Conservation (phyloP, 179 eudicot genomes). For the Carnegiea gigantea region DNA sequence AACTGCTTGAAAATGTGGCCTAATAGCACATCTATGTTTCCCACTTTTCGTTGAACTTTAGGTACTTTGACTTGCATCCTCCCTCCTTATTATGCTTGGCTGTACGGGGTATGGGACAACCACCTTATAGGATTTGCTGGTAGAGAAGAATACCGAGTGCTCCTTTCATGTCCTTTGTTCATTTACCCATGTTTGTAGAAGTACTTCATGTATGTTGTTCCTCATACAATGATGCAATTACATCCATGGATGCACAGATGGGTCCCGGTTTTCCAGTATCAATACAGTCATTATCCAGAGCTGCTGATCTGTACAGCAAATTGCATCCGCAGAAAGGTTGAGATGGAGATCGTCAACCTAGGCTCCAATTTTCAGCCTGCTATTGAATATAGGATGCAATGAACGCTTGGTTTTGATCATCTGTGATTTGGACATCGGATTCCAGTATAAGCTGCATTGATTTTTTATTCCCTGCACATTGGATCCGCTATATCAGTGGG, state of each 20-base stretch:
- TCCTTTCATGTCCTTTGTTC: too few relatives aligned
- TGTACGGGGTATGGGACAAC: too few relatives aligned
- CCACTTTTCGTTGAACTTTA: too few relatives aligned
- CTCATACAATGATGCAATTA: not conserved
- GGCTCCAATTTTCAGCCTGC: not conserved
- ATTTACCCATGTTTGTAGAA: not conserved
- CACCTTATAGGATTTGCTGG: too few relatives aligned
- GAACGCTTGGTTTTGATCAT: not conserved
- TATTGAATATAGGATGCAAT: not conserved
- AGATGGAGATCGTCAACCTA: not conserved
- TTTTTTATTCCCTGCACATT: not conserved
- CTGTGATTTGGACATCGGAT: not conserved
- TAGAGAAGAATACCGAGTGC: too few relatives aligned
- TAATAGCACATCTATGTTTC: too few relatives aligned
- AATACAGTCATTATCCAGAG: constrained; percentile 82
- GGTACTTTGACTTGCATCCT: too few relatives aligned
- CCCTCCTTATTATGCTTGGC: too few relatives aligned
- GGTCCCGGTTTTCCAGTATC: constrained; percentile 76
- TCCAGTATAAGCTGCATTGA: not conserved
- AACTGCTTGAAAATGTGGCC: too few relatives aligned
- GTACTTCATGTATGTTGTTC: not conserved
- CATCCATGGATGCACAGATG: constrained; percentile 53
- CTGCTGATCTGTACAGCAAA: constrained; percentile 71
- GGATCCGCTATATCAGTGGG: not conserved
- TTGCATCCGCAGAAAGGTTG: constrained; percentile 39